Percentiles rank a stretch among this genome's conserved stretches.
Evolutionary conservation across 2,329 filamentous ascomycete species (phyloP).

Genomic region (Xylaria sp.): DNA sequence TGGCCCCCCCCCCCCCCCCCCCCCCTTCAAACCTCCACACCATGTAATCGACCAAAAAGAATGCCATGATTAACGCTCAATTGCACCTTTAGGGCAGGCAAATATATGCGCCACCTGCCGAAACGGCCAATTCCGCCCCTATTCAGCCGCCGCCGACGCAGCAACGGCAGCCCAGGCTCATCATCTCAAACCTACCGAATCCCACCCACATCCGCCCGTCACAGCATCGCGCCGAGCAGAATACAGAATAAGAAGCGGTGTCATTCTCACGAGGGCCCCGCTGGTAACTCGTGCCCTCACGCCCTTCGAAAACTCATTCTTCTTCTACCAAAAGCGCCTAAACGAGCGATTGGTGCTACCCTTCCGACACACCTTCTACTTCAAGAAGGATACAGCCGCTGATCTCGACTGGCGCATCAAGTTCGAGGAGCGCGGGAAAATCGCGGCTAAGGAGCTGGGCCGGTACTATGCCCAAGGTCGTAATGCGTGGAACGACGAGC

Average conservation of each 20-base stretch:
- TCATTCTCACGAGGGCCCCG: conserved; percentile 89
- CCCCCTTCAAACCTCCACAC: background rate
- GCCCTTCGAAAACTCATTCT: conserved; percentile 91
- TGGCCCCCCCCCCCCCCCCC: too few species aligned
- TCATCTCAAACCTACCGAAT: conserved; percentile 51
- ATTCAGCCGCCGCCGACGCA: conserved; percentile 50
- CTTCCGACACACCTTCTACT: conserved; percentile 93
- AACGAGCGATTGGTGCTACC: conserved; percentile 91
- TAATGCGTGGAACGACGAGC: conserved; percentile 90
- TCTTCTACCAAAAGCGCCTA: conserved; percentile 95
- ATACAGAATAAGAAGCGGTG: conserved; percentile 69
- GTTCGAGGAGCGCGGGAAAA: conserved; percentile 76
- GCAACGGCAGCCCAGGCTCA: conserved; percentile 54
- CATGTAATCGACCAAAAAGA: background rate
- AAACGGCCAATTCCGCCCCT: conserved; percentile 47
- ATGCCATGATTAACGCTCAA: background rate
- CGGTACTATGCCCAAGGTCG: conserved; percentile 77
- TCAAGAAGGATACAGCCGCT: conserved; percentile 86
- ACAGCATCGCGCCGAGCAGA: conserved; percentile 45
- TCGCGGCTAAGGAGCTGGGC: conserved; percentile 85
- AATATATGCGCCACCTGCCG: conserved; percentile 53
- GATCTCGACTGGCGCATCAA: conserved; percentile 93
- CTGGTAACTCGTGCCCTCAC: conserved; percentile 85
- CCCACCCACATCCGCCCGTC: conserved; percentile 48
- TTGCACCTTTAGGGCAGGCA: conserved; percentile 45